Base-by-base conservation (phyloP, 768 basidiomycete genomes). In the Auricularia sp. region DNA sequence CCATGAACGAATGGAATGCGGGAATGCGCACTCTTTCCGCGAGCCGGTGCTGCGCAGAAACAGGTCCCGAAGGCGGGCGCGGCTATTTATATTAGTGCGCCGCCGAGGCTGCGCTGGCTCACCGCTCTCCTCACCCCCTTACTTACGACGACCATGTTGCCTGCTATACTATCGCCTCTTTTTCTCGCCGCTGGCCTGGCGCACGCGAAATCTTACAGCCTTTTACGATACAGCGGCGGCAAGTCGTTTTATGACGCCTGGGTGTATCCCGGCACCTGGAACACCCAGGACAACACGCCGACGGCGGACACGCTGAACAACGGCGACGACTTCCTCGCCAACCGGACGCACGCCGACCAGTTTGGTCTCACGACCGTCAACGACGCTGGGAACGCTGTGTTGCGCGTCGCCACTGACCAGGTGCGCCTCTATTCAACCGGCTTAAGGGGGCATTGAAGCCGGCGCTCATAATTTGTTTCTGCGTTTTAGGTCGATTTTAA, bases 301-400 rank as follows among this genome's bases (percentile, higher is more conserved):
- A 23, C 18, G 34, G 11, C 56, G 7, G 56, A 59, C 23, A 6
- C 11, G 11, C 56, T 59, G 23, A 59, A 59, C 56, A 29, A 14
- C 23, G 56, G 56, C 23, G 56, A 59, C 56, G 34, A 29, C 34
- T 59, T 59, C 23, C 56, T 59, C 33, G 56, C 56, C 29, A 59
- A 59, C 56, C 6, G 23, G 29, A 8, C 29, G 23, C 33, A 59
- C 18, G 56, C 56, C 23, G 23, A 29, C 23, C 12, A 14, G 4
- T 21, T 51, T 16, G 66, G 69, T 34, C 58, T 70, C 33, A 67
- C 64, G 16, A 69, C 62, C 29, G 62, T 70, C 23, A 68, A 71
- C 43, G 56, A 64, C 1, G 64, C 47, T 3, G 70, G 69, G n/a
- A 67, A 67, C 29, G 71, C 66, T 6, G 67, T 71, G 56, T 61